Base-by-base conservation (phyloP, 179 eudicot species). In the Amaranthus tricolor region DNA sequence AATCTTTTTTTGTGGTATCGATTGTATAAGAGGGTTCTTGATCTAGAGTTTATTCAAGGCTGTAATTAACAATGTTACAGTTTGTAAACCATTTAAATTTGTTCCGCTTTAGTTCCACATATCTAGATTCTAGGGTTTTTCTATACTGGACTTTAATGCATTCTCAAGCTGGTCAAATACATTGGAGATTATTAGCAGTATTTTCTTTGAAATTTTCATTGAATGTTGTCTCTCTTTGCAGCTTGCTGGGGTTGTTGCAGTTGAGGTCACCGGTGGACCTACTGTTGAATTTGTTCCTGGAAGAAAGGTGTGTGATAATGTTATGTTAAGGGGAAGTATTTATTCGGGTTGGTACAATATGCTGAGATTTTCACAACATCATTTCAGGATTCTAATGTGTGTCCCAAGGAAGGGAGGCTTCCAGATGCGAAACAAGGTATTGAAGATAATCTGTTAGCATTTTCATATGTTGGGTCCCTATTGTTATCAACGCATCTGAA, bases 181-280 rank as follows among this genome's bases (percentile, higher is more conserved):
- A 31, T 31, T 31, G 40, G 40, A 31, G 40, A 31, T 31, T 31
- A 4, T 31, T 31, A 31, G 40, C 40, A 31, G 40, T 31, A 31
- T 2, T 31, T 31, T 31, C 40, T 31, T 31, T 31, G 40, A 31
- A 31, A 44, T 60, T 3, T 15, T 40, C 6, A 15, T 56, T 62
- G 15, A 51, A 16, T 6, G 0, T 17, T 58, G 7, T 55, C 72
- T 79, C 56, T 43, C 64, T 69, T 72, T 82, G 76, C 87, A 95
- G 99, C 97, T 95, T 85, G 98, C 98, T 81, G 98, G 99, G 62
- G 93, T 88, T 80, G 98, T 95, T 81, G 98, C 99, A 59, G 97
- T 95, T 73, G 99, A 95, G 85, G 91, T 95, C 64, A 93, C 99
- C 50, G 98, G 99, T 76, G 98, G 98, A 55, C 99, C 97, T 8